Evolutionary conservation across 2,329 filamentous ascomycete species (phyloP).

Genomic region (Calonectria ilicicola): DNA sequence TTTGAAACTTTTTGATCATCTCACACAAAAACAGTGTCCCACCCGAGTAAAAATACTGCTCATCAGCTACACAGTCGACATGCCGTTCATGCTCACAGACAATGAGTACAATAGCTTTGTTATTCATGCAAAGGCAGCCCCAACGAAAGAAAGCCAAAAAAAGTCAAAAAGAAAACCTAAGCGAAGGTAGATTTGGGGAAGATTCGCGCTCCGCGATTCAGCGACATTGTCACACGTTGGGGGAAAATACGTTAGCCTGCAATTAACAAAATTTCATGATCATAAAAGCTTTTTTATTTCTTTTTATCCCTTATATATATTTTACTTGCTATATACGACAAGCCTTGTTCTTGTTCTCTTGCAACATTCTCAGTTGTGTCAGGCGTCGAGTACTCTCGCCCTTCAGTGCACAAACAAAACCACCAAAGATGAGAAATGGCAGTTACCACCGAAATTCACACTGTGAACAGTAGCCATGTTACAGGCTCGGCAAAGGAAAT

Average conservation of each 20-base stretch:
- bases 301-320: neutral
- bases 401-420: neutral
- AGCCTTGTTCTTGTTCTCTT: neutral
- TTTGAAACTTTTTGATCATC: neutral
- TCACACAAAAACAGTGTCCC: neutral
- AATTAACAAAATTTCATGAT: no score
- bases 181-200: neutral
- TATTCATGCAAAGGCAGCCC: neutral
- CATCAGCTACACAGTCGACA: neutral
- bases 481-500: neutral
- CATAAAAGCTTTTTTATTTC: neutral
- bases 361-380: neutral
- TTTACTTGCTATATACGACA: neutral
- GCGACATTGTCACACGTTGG: no score
- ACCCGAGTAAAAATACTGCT: neutral
- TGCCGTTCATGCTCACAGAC: neutral
- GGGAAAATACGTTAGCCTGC: no score
- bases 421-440: neutral
- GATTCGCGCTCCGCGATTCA: no score
- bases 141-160: neutral
- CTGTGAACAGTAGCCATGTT: neutral
- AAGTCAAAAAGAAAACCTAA: neutral
- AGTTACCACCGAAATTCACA: neutral
- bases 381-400: neutral
- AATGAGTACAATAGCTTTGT: neutral